Base-by-base conservation (phyloP, 441 rosid genomes). In the Aleurites moluccanus region DNA sequence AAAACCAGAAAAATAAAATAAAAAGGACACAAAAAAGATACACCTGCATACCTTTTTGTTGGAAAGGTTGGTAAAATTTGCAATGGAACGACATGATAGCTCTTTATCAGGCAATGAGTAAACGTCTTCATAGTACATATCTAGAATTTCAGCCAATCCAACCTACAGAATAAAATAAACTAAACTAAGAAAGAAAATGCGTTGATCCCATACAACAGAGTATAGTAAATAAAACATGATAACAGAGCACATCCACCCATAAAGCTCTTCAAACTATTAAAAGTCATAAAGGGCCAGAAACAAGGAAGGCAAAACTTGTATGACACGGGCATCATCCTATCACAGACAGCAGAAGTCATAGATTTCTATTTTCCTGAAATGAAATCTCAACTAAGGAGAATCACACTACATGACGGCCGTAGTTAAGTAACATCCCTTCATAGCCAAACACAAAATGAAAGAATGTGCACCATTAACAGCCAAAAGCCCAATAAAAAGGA, bases 81-180 rank as follows among this genome's bases (percentile, higher is more conserved):
- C 75, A 73, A 75, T 76, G 66, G 67, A 69, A 75, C 75, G 81
- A 74, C 90, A 86, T 7, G 85, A 83, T 64, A 94, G 80, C 82
- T 86, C 86, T 80, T 94, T 92, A 64, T 63, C 67, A 35, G 97
- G 97, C 70, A 92, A 83, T n/a, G 99, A 77, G 81, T 88, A 92
- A 20, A 81, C 67, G 75, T 94, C 99, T 84, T 92, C 97, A 81
- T 85, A 92, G 79, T 83, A 91, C 75, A 91, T 86, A 81, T 94
- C 98, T 78, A 94, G 79, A 50, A 88, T 76, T 79, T 91, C 91
- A 53, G 96, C 95, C 86, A 94, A 75, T 73, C 90, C 92, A 70
- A 84, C 94, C 99, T 94, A 79, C 64, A 85, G 74, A 79, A 64
- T 69, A 64, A 40, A 5, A 64, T 21, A 72, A 75, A 66, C 38